Percentiles rank a stretch among this genome's conserved stretches.
phyloP scores from a whole-genome alignment of 2,329 filamentous ascomycete species.

The Pseudogymnoascus destructans region DNA sequence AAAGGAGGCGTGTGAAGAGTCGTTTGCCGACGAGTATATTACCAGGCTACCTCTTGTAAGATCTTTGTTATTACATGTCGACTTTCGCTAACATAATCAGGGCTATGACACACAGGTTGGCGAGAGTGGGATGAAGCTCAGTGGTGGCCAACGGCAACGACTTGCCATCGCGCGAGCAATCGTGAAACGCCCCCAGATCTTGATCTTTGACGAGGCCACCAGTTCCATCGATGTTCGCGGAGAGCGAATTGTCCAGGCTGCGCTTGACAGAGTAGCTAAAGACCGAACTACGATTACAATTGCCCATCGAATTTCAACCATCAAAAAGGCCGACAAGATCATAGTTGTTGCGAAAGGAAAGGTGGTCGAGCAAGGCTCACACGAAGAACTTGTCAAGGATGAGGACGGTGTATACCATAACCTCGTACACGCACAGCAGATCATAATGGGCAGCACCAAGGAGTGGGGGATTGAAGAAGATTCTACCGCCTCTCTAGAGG shows the following conservation, averaged over 20 bases:
- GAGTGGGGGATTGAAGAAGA: conserved; percentile 16
- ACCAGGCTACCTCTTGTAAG: conserved; percentile 43
- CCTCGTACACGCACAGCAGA: conserved; percentile 51
- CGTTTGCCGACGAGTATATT: conserved; percentile 59
- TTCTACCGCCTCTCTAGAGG: conserved; percentile 27
- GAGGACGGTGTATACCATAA: conserved; percentile 51
- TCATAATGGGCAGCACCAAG: conserved; percentile 34
- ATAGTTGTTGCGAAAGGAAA: conserved; percentile 60
- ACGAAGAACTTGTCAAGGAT: conserved; percentile 52
- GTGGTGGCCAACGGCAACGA: conserved; percentile 75
- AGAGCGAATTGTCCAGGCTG: conserved; percentile 39
- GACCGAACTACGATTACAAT: conserved; percentile 50
- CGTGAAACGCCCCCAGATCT: conserved; percentile 54
- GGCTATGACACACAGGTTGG: conserved; percentile 64
- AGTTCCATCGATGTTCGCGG: conserved; percentile 48
- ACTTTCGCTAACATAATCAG: conserved; percentile 26
- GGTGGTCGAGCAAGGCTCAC: conserved; percentile 62
- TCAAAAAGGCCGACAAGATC: conserved; percentile 66
- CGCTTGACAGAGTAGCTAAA: conserved; percentile 40
- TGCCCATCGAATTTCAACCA: conserved; percentile 59
- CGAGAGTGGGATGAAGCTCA: conserved; percentile 64
- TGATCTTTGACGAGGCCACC: conserved; percentile 68
- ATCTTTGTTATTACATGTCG: conserved; percentile 11
- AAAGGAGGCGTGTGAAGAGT: conserved; percentile 49
- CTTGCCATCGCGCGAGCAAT: conserved; percentile 67